These are phyloP conservation scores for Neolentinus lepideus DNA, from an alignment of 1,284 basidiomycete genomes.

Conservation along the genomic window DNA sequence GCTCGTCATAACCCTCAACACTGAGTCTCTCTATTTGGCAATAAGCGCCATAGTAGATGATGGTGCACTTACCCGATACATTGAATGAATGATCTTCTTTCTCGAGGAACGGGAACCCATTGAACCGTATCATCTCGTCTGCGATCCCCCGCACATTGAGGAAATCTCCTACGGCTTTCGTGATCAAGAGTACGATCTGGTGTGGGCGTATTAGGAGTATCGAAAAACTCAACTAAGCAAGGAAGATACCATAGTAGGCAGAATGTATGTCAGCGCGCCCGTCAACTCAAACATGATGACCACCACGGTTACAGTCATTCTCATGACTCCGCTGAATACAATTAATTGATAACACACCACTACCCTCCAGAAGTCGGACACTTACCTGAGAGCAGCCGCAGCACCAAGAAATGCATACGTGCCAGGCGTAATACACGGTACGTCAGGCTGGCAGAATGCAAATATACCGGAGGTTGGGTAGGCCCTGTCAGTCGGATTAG, in stretches of 20 bases:
- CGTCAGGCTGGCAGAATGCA: conserved; percentile 83
- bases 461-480: conserved; percentile 85
- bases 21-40: conserved; percentile 44
- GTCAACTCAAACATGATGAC: conserved; percentile 99
- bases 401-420: conserved; percentile 96
- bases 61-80: conserved; percentile 67
- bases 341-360: not conserved
- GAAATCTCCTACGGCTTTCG: conserved; percentile 96
- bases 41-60: not conserved
- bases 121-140: conserved; percentile 96
- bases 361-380: conserved; percentile 4
- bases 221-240: not conserved
- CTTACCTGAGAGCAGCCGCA: conserved; percentile 86
- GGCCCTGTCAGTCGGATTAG: conserved; percentile 42
- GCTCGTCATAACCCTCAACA: conserved; percentile 84
- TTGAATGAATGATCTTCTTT: conserved; percentile 91
- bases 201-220: conserved; percentile 1
- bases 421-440: conserved; percentile 96
- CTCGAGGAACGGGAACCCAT: conserved; percentile 94
- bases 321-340: conserved; percentile 79
- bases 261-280: conserved; percentile 93
- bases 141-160: conserved; percentile 92
- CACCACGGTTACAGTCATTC: conserved; percentile 96
- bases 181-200: conserved; percentile 92
- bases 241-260: conserved; percentile 87